Conservation (phyloP, 805 yeast genomes). For the Starmerella cellae region DNA sequence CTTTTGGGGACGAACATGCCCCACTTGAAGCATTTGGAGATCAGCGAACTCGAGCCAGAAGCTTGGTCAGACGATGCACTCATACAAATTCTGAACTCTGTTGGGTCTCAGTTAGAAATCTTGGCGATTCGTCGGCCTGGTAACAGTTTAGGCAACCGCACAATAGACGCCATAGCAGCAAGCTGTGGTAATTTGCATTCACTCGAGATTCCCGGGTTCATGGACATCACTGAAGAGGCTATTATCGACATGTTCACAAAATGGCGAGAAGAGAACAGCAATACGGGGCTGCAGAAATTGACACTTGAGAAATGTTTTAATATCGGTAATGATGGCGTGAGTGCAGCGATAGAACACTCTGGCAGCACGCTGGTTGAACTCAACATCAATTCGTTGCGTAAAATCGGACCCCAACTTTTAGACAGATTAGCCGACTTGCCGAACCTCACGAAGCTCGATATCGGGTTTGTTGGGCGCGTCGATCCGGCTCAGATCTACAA, state of each 20-base stretch:
- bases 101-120: conserved; percentile 45
- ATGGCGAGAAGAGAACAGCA: conserved; percentile 31
- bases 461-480: conserved; percentile 67
- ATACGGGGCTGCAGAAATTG: conserved; percentile 45
- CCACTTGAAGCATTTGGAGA: conserved; percentile 43
- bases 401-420: conserved; percentile 34
- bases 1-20: conserved; percentile 42
- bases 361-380: conserved; percentile 53
- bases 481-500: conserved; percentile 55
- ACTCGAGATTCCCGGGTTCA: conserved; percentile 46
- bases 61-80: conserved; percentile 58
- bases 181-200: conserved; percentile 35
- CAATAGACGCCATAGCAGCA: conserved; percentile 45
- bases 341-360: conserved; percentile 49
- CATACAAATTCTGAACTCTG: conserved; percentile 37
- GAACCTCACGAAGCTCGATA: conserved; percentile 51
- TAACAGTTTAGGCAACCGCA: conserved; percentile 34
- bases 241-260: conserved; percentile 43
- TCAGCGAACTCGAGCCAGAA: conserved; percentile 53
- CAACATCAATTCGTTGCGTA: conserved; percentile 58
- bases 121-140: conserved; percentile 59
- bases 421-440: conserved; percentile 33
- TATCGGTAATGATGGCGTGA: conserved; percentile 49
- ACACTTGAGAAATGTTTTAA: conserved; percentile 53
- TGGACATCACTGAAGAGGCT: conserved; percentile 58